Evolutionary conservation across 495 filamentous ascomycete genomes (phyloP).

Genomic region (Xylaria nigripes): DNA sequence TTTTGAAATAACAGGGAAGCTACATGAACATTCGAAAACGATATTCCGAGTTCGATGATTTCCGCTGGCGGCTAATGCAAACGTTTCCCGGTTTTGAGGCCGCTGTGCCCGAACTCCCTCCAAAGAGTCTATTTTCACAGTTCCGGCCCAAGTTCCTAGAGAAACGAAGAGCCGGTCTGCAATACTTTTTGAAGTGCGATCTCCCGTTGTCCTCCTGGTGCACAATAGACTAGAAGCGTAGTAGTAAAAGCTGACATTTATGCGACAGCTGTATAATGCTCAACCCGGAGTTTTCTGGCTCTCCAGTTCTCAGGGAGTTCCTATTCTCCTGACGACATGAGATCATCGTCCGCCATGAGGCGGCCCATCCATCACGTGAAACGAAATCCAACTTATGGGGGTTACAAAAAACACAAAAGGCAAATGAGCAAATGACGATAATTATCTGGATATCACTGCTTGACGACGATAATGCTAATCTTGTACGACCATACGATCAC

Average conservation of each 20-base stretch:
- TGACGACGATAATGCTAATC: slow-evolving; percentile 28
- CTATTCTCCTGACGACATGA: slow-evolving; percentile 39
- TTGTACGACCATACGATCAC: slow-evolving; percentile 19
- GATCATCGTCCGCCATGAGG: background rate
- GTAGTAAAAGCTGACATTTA: background rate
- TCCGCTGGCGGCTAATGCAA: slow-evolving; percentile 39
- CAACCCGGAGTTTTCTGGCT: slow-evolving; percentile 50
- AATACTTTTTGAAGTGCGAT: slow-evolving; percentile 49
- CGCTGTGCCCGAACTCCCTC: slow-evolving; percentile 47
- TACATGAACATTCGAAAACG: slow-evolving; percentile 49
- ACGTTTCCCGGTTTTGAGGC: slow-evolving; percentile 49
- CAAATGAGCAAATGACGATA: background rate
- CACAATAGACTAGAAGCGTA: background rate
- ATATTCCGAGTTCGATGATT: slow-evolving; percentile 51
- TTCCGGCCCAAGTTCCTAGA: slow-evolving; percentile 47
- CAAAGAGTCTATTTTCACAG: slow-evolving; percentile 47
- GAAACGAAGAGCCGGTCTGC: slow-evolving; percentile 43
- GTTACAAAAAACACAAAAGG: background rate
- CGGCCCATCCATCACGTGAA: background rate
- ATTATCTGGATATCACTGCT: background rate
- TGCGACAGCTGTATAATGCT: slow-evolving; percentile 43
- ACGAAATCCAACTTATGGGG: background rate
- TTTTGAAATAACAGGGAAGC: slow-evolving; percentile 31
- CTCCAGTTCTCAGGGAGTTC: slow-evolving; percentile 49
- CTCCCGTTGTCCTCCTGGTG: background rate